phyloP scores from a whole-genome alignment of 164 flowering plant genomes.

The Vitis vinifera region DNA sequence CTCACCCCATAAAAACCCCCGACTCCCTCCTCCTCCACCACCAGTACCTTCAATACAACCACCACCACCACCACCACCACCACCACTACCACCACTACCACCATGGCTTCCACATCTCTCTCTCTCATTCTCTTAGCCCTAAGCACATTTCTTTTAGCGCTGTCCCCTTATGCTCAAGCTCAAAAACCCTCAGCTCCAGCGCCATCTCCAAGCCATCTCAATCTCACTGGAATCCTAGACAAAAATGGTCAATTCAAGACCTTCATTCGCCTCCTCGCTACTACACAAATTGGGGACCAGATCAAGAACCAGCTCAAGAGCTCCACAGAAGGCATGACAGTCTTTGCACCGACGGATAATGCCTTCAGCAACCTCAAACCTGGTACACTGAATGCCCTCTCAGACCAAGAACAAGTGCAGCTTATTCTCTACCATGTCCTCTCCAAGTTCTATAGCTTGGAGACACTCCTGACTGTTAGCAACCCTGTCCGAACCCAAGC shows the following conservation, averaged over 20 bases:
- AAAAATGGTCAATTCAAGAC: conserved; percentile 56
- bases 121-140: conserved; percentile 26
- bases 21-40: conserved; percentile 1
- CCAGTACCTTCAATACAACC: background rate
- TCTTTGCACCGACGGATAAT: conserved; percentile 89
- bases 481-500: conserved; percentile 84
- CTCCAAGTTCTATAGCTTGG: conserved; percentile 58
- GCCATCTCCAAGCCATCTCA: conserved; percentile 43
- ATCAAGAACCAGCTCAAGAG: conserved; percentile 65
- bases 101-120: conserved; percentile 19
- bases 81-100: conserved; percentile 13
- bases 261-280: conserved; percentile 52
- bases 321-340: conserved; percentile 72
- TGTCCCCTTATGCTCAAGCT: conserved; percentile 28
- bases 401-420: conserved; percentile 47
- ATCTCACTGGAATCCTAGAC: conserved; percentile 69
- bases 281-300: conserved; percentile 51
- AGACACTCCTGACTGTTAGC: conserved; percentile 42
- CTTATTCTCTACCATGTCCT: conserved; percentile 66
- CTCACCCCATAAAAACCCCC: conserved; percentile 36
- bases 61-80: conserved; percentile 6
- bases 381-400: conserved; percentile 59
- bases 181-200: conserved; percentile 49
- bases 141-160: conserved; percentile 15
- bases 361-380: conserved; percentile 71